Evolutionary conservation across 345 rosid species (phyloP).

Genomic region (Hypericum perforatum): DNA sequence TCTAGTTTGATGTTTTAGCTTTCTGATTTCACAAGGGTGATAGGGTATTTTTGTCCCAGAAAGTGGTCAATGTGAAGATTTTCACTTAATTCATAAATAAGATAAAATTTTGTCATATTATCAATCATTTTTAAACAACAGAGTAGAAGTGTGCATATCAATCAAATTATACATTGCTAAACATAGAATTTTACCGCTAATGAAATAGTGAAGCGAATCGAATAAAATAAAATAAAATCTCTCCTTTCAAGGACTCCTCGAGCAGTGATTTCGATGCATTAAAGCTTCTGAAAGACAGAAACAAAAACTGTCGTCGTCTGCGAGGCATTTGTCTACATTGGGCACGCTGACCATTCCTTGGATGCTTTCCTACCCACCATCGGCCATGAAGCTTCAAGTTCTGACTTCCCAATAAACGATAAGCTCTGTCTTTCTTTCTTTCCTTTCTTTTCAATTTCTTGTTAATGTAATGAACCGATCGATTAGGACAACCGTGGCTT

Average conservation of each 20-base stretch:
- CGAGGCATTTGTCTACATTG: slow-evolving; percentile 25
- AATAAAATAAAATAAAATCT: neutral
- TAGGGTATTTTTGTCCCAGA: too few species aligned
- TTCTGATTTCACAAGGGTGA: too few species aligned
- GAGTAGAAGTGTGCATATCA: too few species aligned
- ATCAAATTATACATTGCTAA: too few species aligned
- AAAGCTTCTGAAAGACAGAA: slow-evolving; percentile 14
- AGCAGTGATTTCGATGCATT: slow-evolving; percentile 19
- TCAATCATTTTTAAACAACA: too few species aligned
- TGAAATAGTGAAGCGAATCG: neutral
- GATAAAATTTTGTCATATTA: too few species aligned
- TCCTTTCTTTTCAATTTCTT: slow-evolving; percentile 8
- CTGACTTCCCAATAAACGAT: neutral
- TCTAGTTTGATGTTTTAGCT: too few species aligned
- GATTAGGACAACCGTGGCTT: too few species aligned
- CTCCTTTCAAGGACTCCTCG: slow-evolving; percentile 30
- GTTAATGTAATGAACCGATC: neutral
- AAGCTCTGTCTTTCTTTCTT: slow-evolving; percentile 6
- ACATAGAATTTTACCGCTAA: too few species aligned
- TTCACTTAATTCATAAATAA: too few species aligned
- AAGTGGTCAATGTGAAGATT: too few species aligned
- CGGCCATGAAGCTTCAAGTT: slow-evolving; percentile 38
- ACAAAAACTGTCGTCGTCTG: slow-evolving; percentile 8
- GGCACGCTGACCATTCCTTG: slow-evolving; percentile 9
- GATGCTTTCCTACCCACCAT: slow-evolving; percentile 9